Base-by-base conservation (phyloP, 192 early-diverging fungal genomes). In the Backusella sp. region DNA sequence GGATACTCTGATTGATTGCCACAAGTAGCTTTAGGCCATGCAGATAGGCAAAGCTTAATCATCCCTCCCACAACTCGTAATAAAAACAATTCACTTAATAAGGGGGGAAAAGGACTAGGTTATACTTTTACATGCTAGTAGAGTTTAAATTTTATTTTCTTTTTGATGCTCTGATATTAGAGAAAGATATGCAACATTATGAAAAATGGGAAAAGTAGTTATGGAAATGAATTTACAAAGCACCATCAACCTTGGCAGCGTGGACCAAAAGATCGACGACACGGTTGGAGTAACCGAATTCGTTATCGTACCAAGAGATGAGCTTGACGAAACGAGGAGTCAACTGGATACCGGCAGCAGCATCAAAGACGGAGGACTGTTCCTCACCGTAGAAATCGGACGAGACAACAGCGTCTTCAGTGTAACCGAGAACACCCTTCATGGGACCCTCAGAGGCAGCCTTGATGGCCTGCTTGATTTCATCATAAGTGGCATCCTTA, bases 321-420 rank as follows among this genome's bases (percentile, higher is more conserved):
- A 99, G 72, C 94, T 99, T 99, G 90, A 98, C 95, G 87, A 98
- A 99, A 80, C 89, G 92, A 79, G 95, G 89, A 85, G 93, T 96
- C 70, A 99, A 87, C 36, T 93, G 90, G 79, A 99, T 98, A 79
- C 97, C 97, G 77, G 97, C 98, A 81, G 94, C 92, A 81, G 96
- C 92, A 84, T 99, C 98, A 77, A 98, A 97, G 85, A 97, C 95
- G 80, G 91, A 94, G 34, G 75, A 76, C 85, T 88, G 94, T 15
- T 87, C 78, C 86, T 98, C 96, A 73, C 95, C 94, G 83, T 95
- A 84, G 78, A 99, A 99, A 85, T 99, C 98, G 74, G 90, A 90
- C 66, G 97, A 98, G 74, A 99, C 98, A 72, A 98, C 94, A 66
- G 96, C 90, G 82, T 99, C 98, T 77, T 95, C 92, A 46, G 98